These are phyloP conservation scores for Auxenochlorella protothecoides DNA, from an alignment of 139 green algal species.

Conservation along the genomic window DNA sequence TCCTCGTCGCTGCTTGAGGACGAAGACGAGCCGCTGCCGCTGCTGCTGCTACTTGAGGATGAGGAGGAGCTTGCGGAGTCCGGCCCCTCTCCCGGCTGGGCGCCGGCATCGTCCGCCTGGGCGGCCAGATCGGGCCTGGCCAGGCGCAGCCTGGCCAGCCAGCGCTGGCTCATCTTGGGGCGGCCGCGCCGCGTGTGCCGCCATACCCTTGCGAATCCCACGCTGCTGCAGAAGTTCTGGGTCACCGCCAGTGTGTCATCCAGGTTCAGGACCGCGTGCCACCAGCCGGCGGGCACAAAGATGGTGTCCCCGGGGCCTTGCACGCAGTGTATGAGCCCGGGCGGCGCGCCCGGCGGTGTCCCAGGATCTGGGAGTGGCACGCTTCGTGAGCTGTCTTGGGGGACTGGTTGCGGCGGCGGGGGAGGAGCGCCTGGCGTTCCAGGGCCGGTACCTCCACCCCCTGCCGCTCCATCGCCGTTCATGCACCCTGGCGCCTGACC, in stretches of 20 bases:
- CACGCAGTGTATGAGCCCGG: neutral
- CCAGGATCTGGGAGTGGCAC: neutral
- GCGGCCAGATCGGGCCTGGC: conserved; percentile 50
- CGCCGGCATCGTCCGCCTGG: conserved; percentile 21
- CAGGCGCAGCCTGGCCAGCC: conserved; percentile 41
- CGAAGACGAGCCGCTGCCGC: neutral
- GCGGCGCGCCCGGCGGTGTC: neutral
- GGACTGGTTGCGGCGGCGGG: too few species aligned
- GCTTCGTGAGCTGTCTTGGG: neutral
- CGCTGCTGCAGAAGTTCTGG: conserved; percentile 47
- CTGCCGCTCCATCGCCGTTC: conserved; percentile 1
- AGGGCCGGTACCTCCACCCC: neutral
- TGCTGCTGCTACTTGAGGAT: conserved; percentile 6
- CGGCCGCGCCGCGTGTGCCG: conserved; percentile 45
- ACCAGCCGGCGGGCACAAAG: conserved; percentile 68
- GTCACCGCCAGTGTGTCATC: conserved; percentile 67
- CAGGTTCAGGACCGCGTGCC: conserved; percentile 72
- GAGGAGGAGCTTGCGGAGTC: neutral
- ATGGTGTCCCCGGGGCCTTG: conserved; percentile 57
- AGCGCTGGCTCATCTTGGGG: conserved; percentile 64
- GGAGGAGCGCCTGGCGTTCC: too few species aligned
- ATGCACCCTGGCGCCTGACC: conserved; percentile 48
- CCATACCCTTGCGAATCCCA: conserved; percentile 66
- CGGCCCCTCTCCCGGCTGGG: neutral
- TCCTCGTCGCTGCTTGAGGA: conserved; percentile 6